Evolutionary conservation across 495 filamentous ascomycete genomes (phyloP).

Genomic region (Aeminium ludgeri): DNA sequence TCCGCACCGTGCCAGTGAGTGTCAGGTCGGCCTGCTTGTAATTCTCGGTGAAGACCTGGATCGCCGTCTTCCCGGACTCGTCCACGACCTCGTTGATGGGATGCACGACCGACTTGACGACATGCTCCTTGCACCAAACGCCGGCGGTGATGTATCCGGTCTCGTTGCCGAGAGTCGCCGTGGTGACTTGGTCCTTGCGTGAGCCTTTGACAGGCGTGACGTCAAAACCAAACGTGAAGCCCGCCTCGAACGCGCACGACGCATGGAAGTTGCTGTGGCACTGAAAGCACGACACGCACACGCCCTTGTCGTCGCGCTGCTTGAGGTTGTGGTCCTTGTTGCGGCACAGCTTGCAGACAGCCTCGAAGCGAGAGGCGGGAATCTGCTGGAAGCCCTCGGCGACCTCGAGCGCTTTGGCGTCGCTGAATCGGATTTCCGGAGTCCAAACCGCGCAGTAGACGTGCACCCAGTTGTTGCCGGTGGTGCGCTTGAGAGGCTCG

Average conservation of each 20-base stretch:
- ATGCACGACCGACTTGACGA: conserved; percentile 50
- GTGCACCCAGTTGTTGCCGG: conserved; percentile 97
- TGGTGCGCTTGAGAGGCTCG: conserved; percentile 81
- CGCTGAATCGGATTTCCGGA: conserved; percentile 79
- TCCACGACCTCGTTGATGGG: conserved; percentile 55
- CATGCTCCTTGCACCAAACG: conserved; percentile 82
- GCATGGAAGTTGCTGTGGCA: conserved; percentile 76
- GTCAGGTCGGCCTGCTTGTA: conserved; percentile 91
- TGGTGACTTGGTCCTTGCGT: conserved; percentile 53
- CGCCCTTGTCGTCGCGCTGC: conserved; percentile 33
- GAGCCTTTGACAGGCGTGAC: conserved; percentile 79
- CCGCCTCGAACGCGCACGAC: conserved; percentile 70
- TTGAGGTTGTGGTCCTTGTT: conserved; percentile 18
- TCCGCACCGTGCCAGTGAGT: conserved; percentile 78
- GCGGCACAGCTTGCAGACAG: conserved; percentile 77
- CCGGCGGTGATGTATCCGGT: conserved; percentile 58
- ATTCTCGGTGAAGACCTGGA: conserved; percentile 70
- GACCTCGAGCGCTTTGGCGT: conserved; percentile 59
- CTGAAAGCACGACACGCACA: conserved; percentile 66
- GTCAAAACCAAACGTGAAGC: conserved; percentile 75
- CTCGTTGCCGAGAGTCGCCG: conserved; percentile 58
- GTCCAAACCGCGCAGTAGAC: conserved; percentile 82
- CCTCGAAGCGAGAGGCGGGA: conserved; percentile 46
- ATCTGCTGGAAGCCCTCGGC: conserved; percentile 79
- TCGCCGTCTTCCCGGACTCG: conserved; percentile 45